phyloP scores from a whole-genome alignment of 495 filamentous ascomycete genomes.

The Penicillium maclennaniae region DNA sequence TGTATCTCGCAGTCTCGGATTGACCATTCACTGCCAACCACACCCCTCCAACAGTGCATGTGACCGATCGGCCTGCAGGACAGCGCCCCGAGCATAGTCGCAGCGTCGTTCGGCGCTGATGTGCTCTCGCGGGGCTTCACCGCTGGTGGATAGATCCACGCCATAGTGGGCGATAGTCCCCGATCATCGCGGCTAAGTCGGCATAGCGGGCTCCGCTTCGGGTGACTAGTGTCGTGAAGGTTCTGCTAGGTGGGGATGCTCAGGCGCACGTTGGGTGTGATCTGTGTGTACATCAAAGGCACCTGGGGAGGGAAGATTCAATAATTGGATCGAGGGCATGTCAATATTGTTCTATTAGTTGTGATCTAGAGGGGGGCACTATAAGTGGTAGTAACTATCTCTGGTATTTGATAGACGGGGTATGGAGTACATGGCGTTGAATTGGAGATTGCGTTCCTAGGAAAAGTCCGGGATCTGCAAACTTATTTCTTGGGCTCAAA shows the following conservation, averaged over 20 bases:
- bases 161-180: slow-evolving; percentile 13
- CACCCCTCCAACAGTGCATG: slow-evolving; percentile 12
- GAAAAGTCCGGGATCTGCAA: slow-evolving; percentile 5
- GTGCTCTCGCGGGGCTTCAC: slow-evolving; percentile 8
- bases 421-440: neutral
- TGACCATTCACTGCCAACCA: slow-evolving; percentile 8
- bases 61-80: slow-evolving; percentile 19
- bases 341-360: neutral
- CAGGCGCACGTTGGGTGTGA: neutral
- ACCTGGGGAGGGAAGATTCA: neutral
- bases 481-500: neutral
- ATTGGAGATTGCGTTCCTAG: neutral
- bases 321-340: neutral
- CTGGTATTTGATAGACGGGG: too few species aligned
- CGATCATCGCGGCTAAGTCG: slow-evolving; percentile 28
- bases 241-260: slow-evolving; percentile 4
- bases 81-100: slow-evolving; percentile 11
- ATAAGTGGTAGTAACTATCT: neutral
- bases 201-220: slow-evolving; percentile 19
- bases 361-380: neutral
- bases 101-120: neutral
- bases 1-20: neutral
- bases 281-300: neutral
- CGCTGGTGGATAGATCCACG: slow-evolving; percentile 25
- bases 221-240: slow-evolving; percentile 14